Base-by-base conservation (phyloP, 2,329 filamentous ascomycete species). In the Stachybotrys chartarum region DNA sequence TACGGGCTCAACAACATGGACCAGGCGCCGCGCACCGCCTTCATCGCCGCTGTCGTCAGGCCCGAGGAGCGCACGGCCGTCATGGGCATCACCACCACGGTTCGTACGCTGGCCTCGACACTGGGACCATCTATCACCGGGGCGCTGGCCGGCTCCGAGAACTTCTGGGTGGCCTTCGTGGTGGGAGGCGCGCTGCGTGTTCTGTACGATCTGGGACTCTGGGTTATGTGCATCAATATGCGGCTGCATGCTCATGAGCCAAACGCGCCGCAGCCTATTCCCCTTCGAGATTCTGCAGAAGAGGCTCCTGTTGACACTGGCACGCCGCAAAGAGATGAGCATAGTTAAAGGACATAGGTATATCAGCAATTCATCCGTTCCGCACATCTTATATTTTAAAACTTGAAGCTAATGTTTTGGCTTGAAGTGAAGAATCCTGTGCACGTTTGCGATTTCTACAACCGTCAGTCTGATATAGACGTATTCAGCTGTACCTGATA, bases 1-100 rank as follows among this genome's bases (percentile, higher is more conserved):
- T 75, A 83, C 3, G 82, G 82, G 0, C 71, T 88, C 49, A 87
- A 87, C 62, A 84, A 80, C 58, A 87, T 88, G 83, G 85, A 88
- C 59, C 85, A 88, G 70, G 84, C 82, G 0, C 85, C 85, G 0
- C 75, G 85, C 2, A 74, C 84, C 1, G 84, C 85, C 0, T 82
- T 88, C 56, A 86, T 88, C 52, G 83, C 85, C 1, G 84, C 84
- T 0, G 82, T 86, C 0, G 84, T 88, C 3, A 79, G 77, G 58
- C 80, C 84, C 0, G 78, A 82, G 54, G 85, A 88, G 67, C 74
- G 85, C 1, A 88, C 85, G 0, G 85, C 84, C 0, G 83, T 85
- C n/a, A 85, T 88, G 82, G 85, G 85, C 12, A 84, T 88, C 60
- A 87, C 84, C 0, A 76, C 73, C 50, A 82, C 83, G 63, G 57